Base-by-base conservation (phyloP, 2,329 filamentous ascomycete genomes). In the Diaporthe velutina region DNA sequence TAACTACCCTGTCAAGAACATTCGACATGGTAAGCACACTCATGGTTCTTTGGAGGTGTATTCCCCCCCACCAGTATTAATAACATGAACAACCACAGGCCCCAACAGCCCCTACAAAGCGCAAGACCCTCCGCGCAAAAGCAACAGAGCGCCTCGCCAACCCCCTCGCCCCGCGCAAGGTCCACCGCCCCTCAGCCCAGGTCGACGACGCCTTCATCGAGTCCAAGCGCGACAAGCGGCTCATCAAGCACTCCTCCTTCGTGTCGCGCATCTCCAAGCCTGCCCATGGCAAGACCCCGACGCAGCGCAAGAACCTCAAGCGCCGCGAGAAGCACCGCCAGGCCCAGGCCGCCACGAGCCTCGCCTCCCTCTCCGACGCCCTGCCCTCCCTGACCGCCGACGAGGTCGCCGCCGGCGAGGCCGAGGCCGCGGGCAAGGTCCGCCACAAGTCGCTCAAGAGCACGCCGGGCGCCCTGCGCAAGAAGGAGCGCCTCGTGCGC, bases 151-250 rank as follows among this genome's bases (percentile, higher is more conserved):
- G 88, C 79, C 82, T 89, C 60, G 84, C 86, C 75, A 86, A 88
- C 81, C 86, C 87, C 15, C 85, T 88, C 76, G 82, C 87, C 30
- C 88, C 90, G 68, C 84, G 86, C 81, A 88, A 88, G 79, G 85
- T 86, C 17, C 88, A 89, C 82, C 89, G 88, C 70, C 80, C 85
- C 66, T 84, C 88, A 78, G 87, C 89, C 78, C 81, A 85, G 64
- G 86, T 89, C 19, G 83, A 86, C 60, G 89, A 91, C 81, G 77
- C 82, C 75, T 96, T 96, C 83, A 86, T 91, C 76, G 89, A 91
- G 72, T 92, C 89, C 77, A 98, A 98, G 84, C 92, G 90, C 81
- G 94, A 97, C 86, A 98, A 96, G 86, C 93, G 93, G 33, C 86
- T 89, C 45, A 94, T 97, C 79, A 96, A 95, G 81, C 95, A 95